Evolutionary conservation across 495 filamentous ascomycete species (phyloP).

Genomic region (Rhypophila decipiens): DNA sequence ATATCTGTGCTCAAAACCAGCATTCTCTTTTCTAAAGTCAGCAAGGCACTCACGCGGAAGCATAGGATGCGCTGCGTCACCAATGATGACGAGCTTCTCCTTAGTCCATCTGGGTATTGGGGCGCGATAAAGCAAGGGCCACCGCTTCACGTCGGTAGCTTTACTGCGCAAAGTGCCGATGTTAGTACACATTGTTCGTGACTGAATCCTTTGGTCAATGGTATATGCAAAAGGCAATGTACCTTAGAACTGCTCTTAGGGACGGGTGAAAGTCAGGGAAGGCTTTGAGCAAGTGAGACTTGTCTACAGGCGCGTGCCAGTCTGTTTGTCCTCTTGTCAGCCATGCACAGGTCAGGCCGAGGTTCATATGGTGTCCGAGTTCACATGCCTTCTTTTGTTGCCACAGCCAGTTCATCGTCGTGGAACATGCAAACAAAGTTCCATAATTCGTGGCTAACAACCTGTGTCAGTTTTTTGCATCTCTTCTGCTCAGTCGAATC

Average conservation of each 20-base stretch:
- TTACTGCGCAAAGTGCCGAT: slow-evolving; percentile 9
- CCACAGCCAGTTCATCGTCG: slow-evolving; percentile 12
- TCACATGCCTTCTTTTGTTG: slow-evolving; percentile 15
- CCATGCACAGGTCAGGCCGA: too few relatives aligned
- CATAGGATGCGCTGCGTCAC: slow-evolving; percentile 49
- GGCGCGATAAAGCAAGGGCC: slow-evolving; percentile 35
- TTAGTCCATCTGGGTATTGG: slow-evolving; percentile 30
- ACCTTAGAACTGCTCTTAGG: slow-evolving; percentile 19
- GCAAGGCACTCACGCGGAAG: slow-evolving; percentile 27
- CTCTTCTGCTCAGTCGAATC: too few relatives aligned
- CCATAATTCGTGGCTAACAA: slow-evolving; percentile 29
- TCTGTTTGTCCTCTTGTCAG: slow-evolving; percentile 8
- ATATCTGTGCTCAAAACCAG: neutral
- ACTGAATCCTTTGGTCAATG: neutral
- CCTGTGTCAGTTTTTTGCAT: too few relatives aligned
- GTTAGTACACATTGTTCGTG: too few relatives aligned
- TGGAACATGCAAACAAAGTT: slow-evolving; percentile 41
- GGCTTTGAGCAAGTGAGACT: slow-evolving; percentile 14
- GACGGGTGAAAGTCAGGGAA: slow-evolving; percentile 21
- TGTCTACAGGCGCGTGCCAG: slow-evolving; percentile 26
- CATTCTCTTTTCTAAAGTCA: neutral
- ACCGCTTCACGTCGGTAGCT: slow-evolving; percentile 38
- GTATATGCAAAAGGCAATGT: neutral
- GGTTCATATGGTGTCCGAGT: neutral
- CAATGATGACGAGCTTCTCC: slow-evolving; percentile 36